These are phyloP conservation scores for Diversispora epigaea DNA, from an alignment of 192 early-diverging fungal species.

Conservation along the genomic window DNA sequence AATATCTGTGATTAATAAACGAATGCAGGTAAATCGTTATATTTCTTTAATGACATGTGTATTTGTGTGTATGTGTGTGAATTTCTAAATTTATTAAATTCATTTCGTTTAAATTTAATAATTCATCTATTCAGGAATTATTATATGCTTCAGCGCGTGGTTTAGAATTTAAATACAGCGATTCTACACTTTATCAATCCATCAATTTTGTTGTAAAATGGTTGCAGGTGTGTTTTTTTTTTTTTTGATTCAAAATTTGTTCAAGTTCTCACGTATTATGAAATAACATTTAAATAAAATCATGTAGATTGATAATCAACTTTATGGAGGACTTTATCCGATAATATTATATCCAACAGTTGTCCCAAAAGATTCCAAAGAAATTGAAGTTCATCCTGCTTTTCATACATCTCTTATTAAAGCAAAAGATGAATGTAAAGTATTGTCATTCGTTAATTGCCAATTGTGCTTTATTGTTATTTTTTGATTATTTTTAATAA, in stretches of 20 bases:
- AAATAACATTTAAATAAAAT: not conserved
- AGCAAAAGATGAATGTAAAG: conserved; percentile 82
- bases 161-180: conserved; percentile 73
- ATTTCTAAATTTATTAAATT: not conserved
- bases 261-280: not conserved
- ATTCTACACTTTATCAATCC: conserved; percentile 81
- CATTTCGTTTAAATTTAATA: not conserved
- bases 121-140: conserved; percentile 61
- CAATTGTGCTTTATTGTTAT: not conserved
- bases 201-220: conserved; percentile 79
- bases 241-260: not conserved
- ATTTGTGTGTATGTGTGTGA: too few relatives aligned
- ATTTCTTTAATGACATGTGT: not conserved
- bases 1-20: conserved; percentile 80
- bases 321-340: conserved; percentile 80
- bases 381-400: conserved; percentile 53
- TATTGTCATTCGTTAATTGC: not conserved
- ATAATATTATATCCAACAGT: conserved; percentile 95
- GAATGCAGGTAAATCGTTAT: conserved; percentile 53
- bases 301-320: conserved; percentile 89
- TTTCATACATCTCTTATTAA: conserved; percentile 75
- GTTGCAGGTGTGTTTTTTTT: conserved; percentile 65
- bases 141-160: conserved; percentile 79
- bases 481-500: not conserved
- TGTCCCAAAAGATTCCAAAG: conserved; percentile 70